These are phyloP conservation scores for Begonia peltatifolia DNA, from an alignment of 306 rosid species.

Conservation along the genomic window DNA sequence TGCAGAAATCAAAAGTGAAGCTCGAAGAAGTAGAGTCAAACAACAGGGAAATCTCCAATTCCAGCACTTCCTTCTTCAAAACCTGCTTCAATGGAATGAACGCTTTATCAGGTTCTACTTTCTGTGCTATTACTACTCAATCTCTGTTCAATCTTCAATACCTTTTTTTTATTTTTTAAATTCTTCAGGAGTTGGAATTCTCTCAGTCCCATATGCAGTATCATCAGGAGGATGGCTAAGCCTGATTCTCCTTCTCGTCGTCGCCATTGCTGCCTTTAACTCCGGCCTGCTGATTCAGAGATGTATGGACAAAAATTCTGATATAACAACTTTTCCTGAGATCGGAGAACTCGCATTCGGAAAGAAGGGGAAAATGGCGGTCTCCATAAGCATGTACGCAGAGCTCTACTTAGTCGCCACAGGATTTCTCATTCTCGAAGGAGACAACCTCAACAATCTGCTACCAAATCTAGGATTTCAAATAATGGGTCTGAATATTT, in stretches of 20 bases:
- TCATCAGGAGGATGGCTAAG: slow-evolving; percentile 80
- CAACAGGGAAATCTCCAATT: not conserved
- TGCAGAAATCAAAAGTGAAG: slow-evolving; percentile 1
- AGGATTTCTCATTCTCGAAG: no score
- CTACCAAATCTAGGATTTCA: no score
- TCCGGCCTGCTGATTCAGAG: slow-evolving; percentile 46
- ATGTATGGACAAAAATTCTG: slow-evolving; percentile 56
- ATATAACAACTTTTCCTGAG: slow-evolving; percentile 51
- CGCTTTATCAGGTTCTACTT: slow-evolving; percentile 18
- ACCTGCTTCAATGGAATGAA: slow-evolving; percentile 34
- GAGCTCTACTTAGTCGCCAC: no score
- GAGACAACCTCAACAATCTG: no score
- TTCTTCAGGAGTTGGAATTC: slow-evolving; percentile 61
- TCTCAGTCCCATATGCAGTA: slow-evolving; percentile 72
- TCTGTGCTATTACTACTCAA: not conserved
- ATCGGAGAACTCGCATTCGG: slow-evolving; percentile 76
- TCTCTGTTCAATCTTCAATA: not conserved
- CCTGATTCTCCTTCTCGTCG: slow-evolving; percentile 33
- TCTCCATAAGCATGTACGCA: slow-evolving; percentile 28
- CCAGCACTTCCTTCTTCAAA: slow-evolving; percentile 17
- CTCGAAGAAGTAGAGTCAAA: slow-evolving; percentile 13
- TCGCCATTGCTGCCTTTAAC: slow-evolving; percentile 40
- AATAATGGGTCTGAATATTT: no score
- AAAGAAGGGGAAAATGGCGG: slow-evolving; percentile 28
- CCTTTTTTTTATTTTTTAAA: no score